Evolutionary conservation across 306 rosid species (phyloP), one percentile per base, ranked within the genome.

Genomic region (Cucumis cinereus): DNA sequence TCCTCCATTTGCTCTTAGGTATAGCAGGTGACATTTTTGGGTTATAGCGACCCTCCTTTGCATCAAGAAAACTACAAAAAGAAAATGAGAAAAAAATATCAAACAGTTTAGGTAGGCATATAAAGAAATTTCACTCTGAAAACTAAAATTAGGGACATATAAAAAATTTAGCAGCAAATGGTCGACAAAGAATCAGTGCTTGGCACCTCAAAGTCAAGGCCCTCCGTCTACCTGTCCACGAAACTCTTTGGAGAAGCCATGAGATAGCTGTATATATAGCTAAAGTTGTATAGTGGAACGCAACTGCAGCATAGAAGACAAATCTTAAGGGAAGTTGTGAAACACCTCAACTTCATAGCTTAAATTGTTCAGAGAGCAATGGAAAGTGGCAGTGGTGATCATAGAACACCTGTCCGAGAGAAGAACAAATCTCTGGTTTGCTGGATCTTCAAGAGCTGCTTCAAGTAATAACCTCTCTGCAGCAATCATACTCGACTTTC

Each of bases 341-440:
- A 77, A 69, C 58, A 61, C 14, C 52, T 69, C 49, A 52, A 40
- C 78, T 45, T 50, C 61, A 62, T 19, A 30, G 30, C 50, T n/a
- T 30, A 52, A 67, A 72, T 24, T 28, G 58, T 47, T 49, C 15
- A 47, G 41, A 71, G 38, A 71, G 23, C 40, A 71, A 16, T 16
- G 40, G 16, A 50, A 72, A 28, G 45, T 50, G 45, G 60, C 61
- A 52, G 43, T 17, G 43, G 45, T 4, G 10, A 72, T 72, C 7
- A 67, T 62, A 79, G 26, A 49, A 86, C 79, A 94, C 99, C 99
- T 90, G 62, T 94, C 99, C 1, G 99, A 94, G 55, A 94, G 95
- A 77, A 94, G 95, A 82, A 92, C 87, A 81, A 94, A 94, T 94
- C 98, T 89, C 70, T 88, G 99, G 83, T 92, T 94, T 40, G 98